Evolutionary conservation across 2,329 filamentous ascomycete genomes (phyloP), one percentile per base, ranked within the genome.

Genomic region (Thelonectria rubi): DNA sequence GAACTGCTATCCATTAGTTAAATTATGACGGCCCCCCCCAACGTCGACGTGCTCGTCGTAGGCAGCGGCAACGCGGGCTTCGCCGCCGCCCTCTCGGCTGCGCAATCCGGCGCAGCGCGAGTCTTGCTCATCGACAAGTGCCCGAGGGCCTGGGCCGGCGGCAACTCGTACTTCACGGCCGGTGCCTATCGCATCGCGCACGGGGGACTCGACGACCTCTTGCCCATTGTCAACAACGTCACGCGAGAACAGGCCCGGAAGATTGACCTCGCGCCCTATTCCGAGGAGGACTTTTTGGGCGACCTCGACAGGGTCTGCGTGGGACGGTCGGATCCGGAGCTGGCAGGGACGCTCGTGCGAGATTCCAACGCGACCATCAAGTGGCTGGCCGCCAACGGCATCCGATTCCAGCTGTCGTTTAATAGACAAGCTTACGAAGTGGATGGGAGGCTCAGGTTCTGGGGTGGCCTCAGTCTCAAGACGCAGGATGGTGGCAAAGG

Each of bases 51-150:
- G 4, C 65, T 91, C 6, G 81, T 91, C 7, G 77, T 88, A 32
- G 88, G 88, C 18, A 81, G 83, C 53, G 88, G 88, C 53, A 90
- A 90, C 68, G 88, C 88, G 15, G 88, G 88, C 14, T 86, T 89
- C 74, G 81, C 78, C 11, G 82, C 88, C 3, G 87, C 87, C 9
- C 78, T 84, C 8, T 83, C 86, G 1, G 86, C 88, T 3, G 78
- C 79, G 1, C 74, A 87, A 63, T 68, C 76, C 51, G 80, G 82
- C 5, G 78, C 79, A 3, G 56, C 69, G 1, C 67, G 73, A 0
- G 81, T 89, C 3, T 69, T 88, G 1, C 72, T 90, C 14, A 79
- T 90, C 55, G 88, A 90, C 67, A 88, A 86, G 72, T 83, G 82
- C 43, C 86, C 87, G 0, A 69, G 81, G 55, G 73, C 79, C 5